Evolutionary conservation across 2,329 filamentous ascomycete species (phyloP).

Genomic region (Graphium sp.): DNA sequence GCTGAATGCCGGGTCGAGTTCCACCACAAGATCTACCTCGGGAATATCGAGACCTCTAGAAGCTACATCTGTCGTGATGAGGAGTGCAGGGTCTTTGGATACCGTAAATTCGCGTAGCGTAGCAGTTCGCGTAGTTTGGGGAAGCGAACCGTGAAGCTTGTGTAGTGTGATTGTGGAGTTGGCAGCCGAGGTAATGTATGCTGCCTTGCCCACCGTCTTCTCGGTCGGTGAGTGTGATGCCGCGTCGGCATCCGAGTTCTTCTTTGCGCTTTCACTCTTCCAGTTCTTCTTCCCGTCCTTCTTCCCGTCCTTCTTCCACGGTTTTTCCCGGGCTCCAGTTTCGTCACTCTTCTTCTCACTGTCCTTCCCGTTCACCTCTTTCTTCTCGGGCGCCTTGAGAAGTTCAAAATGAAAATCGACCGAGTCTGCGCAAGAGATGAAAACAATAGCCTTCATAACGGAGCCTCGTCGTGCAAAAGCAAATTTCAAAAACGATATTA

Average conservation of each 20-base stretch:
- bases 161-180: constrained; percentile 63
- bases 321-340: too few relatives aligned
- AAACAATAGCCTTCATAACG: constrained; percentile 93
- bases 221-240: constrained; percentile 18
- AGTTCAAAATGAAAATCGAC: constrained; percentile 94
- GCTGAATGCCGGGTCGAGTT: constrained; percentile 92
- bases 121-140: constrained; percentile 72
- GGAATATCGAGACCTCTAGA: constrained; percentile 91
- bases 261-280: too few relatives aligned
- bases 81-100: constrained; percentile 57
- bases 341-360: constrained; percentile 9
- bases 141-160: constrained; percentile 80
- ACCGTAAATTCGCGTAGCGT: constrained; percentile 69
- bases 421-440: constrained; percentile 91
- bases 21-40: constrained; percentile 84
- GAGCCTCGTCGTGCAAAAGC: constrained; percentile 78
- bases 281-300: background rate
- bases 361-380: constrained; percentile 18
- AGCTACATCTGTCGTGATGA: constrained; percentile 90
- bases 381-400: constrained; percentile 27
- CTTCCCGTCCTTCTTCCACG: background rate
- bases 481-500: constrained; percentile 70
- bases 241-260: too few relatives aligned
- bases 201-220: constrained; percentile 50
- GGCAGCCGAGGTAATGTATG: constrained; percentile 56